These are phyloP conservation scores for Elsinoe australis DNA, from an alignment of 2,329 filamentous ascomycete species.

Conservation along the genomic window DNA sequence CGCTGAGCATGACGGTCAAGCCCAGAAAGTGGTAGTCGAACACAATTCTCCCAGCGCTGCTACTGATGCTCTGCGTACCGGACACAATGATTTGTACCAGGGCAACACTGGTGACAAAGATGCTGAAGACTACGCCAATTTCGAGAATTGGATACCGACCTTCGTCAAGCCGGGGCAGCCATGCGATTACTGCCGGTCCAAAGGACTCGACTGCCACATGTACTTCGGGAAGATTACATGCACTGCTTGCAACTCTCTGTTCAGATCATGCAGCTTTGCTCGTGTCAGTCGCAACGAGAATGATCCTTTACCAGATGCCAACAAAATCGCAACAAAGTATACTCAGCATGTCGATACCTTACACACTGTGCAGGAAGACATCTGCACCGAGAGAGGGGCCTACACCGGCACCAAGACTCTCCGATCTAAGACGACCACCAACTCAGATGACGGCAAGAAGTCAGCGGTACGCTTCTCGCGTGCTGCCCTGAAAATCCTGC, in stretches of 20 bases:
- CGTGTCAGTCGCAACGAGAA: slow-evolving; percentile 27
- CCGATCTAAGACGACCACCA: slow-evolving; percentile 22
- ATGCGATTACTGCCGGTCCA: slow-evolving; percentile 43
- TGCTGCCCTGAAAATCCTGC: slow-evolving; percentile 70
- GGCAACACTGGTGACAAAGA: background rate
- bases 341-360: slow-evolving; percentile 36
- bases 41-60: background rate
- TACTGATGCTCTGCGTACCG: background rate
- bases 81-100: slow-evolving; percentile 6
- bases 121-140: slow-evolving; percentile 34
- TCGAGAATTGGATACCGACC: slow-evolving; percentile 41
- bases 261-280: slow-evolving; percentile 43
- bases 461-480: slow-evolving; percentile 69
- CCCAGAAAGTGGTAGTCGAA: background rate
- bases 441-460: slow-evolving; percentile 39
- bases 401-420: slow-evolving; percentile 33
- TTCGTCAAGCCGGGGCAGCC: slow-evolving; percentile 40
- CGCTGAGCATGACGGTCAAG: background rate
- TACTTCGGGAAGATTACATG: slow-evolving; percentile 34
- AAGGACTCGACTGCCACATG: slow-evolving; percentile 42
- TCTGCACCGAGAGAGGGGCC: slow-evolving; percentile 28
- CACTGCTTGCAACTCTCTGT: slow-evolving; percentile 42
- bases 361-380: slow-evolving; percentile 40
- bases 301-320: slow-evolving; percentile 21
- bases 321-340: slow-evolving; percentile 28